These are phyloP conservation scores for Elaphomyces granulatus DNA, from an alignment of 495 filamentous ascomycete species.

Conservation along the genomic window DNA sequence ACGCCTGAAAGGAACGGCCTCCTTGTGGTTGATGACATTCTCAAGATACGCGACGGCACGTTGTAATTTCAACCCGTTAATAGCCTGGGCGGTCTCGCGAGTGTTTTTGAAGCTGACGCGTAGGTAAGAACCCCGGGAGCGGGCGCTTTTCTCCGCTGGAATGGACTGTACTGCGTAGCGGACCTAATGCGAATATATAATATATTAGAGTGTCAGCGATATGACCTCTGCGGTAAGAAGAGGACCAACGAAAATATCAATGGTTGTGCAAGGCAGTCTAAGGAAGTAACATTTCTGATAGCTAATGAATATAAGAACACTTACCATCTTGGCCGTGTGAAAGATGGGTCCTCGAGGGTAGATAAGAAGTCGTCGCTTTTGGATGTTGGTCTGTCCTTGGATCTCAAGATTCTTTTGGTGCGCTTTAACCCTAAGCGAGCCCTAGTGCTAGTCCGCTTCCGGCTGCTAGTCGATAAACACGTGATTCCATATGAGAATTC, in stretches of 20 bases:
- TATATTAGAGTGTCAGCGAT: constrained; percentile 16
- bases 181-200: constrained; percentile 50
- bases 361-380: constrained; percentile 34
- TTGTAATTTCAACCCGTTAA: constrained; percentile 97
- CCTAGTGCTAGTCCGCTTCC: constrained; percentile 26
- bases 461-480: no score
- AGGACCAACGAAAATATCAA: no score
- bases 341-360: constrained; percentile 34
- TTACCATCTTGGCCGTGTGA: constrained; percentile 42
- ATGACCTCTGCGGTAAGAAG: no score
- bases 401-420: constrained; percentile 18
- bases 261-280: constrained; percentile 5
- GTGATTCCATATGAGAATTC: no score
- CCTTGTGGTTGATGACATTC: constrained; percentile 88
- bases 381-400: constrained; percentile 23
- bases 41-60: constrained; percentile 90
- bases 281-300: constrained; percentile 3
- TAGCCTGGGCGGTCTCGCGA: constrained; percentile 95
- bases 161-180: constrained; percentile 94
- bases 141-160: constrained; percentile 81
- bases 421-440: constrained; percentile 32
- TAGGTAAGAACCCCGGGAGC: constrained; percentile 94
- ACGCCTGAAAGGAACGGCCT: constrained; percentile 93
- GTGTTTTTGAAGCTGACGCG: constrained; percentile 99
- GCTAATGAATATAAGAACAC: constrained; percentile 16